Base-by-base conservation (phyloP, 2,329 filamentous ascomycete genomes). In the Hypoxylon sp. region DNA sequence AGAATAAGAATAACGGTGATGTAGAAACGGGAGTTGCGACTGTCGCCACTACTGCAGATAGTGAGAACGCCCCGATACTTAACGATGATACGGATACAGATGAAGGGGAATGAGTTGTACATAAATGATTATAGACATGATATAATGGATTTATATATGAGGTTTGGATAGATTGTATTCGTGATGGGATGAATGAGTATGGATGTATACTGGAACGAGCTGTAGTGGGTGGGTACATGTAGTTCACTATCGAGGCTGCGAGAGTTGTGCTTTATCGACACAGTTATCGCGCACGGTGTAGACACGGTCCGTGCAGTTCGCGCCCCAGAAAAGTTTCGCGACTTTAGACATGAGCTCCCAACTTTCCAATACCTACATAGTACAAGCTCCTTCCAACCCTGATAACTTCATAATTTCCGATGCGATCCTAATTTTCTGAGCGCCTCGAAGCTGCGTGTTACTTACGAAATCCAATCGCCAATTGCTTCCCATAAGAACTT, bases 1-100 rank as follows among this genome's bases (percentile, higher is more conserved):
- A 50, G 26, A 39, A 19, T 26, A 42, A n/a, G 11, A 61, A 60
- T 2, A 35, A 14, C 10, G 24, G 71, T 22, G 53, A 56, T 17
- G 47, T 39, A 29, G 61, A 67, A 26, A 58, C 39, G 68, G 75
- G 10, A 74, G 55, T 57, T 61, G 24, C 72, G 59, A 6, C 75
- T 60, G 5, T 65, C 53, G 48, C 17, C 14, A 29, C 42, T 39
- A 13, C 61, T 29, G 26, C 37, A 14, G 66, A 68, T 11, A 55
- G 70, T 2, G 84, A 85, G 63, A 77, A 74, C 1, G 77, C 81
- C 6, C 80, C 81, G 0, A 84, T 85, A 81, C 71, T 84, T 46
- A 73, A 78, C 5, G 77, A 75, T 5, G 76, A 76, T 8, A 72
- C 73, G 37, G 70, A 68, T 17, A 62, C 47, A 48, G 61, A 66